Base-by-base conservation (phyloP, 192 early-diverging fungal genomes). In the Piromyces finnis region DNA sequence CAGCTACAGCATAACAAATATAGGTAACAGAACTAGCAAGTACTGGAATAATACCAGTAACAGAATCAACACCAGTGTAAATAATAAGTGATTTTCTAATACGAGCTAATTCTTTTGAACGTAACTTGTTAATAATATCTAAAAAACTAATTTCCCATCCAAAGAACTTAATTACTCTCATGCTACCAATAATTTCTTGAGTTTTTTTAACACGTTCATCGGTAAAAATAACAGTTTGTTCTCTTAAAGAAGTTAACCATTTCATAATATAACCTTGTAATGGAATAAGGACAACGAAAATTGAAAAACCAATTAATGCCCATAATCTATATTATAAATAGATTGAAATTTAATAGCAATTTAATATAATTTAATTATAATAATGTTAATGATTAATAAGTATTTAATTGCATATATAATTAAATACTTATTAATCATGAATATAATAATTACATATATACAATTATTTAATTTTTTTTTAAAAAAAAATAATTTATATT, bases 131-230 rank as follows among this genome's bases (percentile, higher is more conserved):
- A 5, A 81, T 81, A 78, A 30, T 28, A 36, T 81, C 78, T 51
- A 51, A 51, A 51, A 51, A 51, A 22, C 41, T 51, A 22, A 14
- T 4, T 81, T 93, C 92, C 92, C 91, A 94, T 12, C 89, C 89
- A 81, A 92, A 93, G 80, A 91, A 91, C 82, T 94, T 94, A 83
- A 94, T 89, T 39, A 93, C 88, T 28, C 92, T 89, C 84, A 94
- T 95, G 26, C 92, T 92, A 28, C 85, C 82, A 29, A 95, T 82
- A 51, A 91, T 86, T 79, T 94, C 93, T 77, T 91, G 90, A 0
- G 87, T 93, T 2, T 90, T 79, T 59, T 93, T 92, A 80, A 94
- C 92, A 81, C 94, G 91, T 30, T 83, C 85, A 83, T 94, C 94
- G 18, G 94, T 94, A 29, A 94, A 85, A 2, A 87, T 86, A 3